These are phyloP conservation scores for Salvia splendens DNA, from an alignment of 257 asterid genomes.

Conservation along the genomic window DNA sequence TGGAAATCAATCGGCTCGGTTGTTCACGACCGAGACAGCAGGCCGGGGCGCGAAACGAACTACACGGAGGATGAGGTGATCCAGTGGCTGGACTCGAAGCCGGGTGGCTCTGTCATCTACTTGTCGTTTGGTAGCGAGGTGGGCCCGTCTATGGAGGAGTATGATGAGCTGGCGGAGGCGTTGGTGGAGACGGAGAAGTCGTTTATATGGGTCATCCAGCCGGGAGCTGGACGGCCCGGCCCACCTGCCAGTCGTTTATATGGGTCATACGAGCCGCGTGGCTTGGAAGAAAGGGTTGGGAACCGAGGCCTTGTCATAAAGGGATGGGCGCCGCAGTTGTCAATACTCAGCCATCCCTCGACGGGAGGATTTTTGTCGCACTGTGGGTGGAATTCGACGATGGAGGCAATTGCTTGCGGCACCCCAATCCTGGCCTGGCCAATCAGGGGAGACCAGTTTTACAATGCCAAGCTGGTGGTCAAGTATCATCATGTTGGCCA, in stretches of 20 bases:
- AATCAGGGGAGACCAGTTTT: conserved; percentile 74
- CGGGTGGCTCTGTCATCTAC: conserved; percentile 55
- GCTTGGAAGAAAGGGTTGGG: conserved; percentile 45
- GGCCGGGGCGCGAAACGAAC: conserved; percentile 52
- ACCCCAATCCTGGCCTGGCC: conserved; percentile 78
- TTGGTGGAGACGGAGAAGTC: conserved; percentile 44
- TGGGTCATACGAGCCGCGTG: conserved; percentile 54
- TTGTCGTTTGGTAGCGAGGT: conserved; percentile 79
- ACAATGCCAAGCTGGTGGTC: conserved; percentile 52
- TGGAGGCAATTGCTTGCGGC: conserved; percentile 65
- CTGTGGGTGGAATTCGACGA: conserved; percentile 78
- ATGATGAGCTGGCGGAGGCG: conserved; percentile 51
- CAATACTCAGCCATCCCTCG: conserved; percentile 61
- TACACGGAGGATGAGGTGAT: conserved; percentile 62
- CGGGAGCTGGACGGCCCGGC: conserved; percentile 50
- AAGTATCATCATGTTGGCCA: conserved; percentile 49
- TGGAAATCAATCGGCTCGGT: conserved; percentile 52
- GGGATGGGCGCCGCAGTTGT: conserved; percentile 82
- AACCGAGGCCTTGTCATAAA: conserved; percentile 57
- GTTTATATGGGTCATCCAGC: conserved; percentile 77
- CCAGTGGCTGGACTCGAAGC: conserved; percentile 63
- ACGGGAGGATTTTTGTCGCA: conserved; percentile 67
- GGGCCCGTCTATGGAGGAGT: conserved; percentile 61
- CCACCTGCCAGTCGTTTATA: conserved; percentile 43
- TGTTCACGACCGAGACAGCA: conserved; percentile 44